These are phyloP conservation scores for Umbilicus rupestris DNA, from an alignment of 164 flowering plant species.

Conservation along the genomic window DNA sequence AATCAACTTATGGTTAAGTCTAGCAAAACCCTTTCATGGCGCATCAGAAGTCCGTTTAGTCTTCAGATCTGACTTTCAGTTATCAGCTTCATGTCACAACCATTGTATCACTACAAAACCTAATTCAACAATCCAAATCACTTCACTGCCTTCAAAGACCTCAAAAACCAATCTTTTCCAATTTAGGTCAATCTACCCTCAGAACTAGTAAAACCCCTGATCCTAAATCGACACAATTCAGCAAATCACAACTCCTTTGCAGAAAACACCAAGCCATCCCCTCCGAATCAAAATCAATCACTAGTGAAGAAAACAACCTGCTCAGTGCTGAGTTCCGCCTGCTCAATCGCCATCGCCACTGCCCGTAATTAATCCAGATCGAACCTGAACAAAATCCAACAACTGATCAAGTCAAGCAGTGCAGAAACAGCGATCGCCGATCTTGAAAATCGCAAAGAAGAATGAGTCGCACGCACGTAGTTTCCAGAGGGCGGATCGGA, in stretches of 20 bases:
- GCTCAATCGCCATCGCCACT: conserved; percentile 5
- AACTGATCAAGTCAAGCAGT: neutral
- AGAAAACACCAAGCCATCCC: neutral
- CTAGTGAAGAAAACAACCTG: neutral
- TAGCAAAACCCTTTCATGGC: neutral
- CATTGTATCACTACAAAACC: neutral
- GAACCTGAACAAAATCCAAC: neutral
- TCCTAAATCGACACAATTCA: neutral
- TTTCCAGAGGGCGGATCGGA: neutral
- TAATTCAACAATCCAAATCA: neutral
- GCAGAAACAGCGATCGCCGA: neutral
- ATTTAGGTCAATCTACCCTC: no score
- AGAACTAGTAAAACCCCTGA: no score
- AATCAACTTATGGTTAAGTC: neutral
- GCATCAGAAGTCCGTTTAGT: neutral
- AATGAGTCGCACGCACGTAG: neutral
- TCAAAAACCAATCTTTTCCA: no score
- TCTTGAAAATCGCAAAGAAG: neutral
- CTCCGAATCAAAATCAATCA: neutral
- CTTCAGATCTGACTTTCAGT: neutral
- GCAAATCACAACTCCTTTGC: neutral
- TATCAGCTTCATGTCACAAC: neutral
- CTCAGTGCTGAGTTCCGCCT: conserved; percentile 2
- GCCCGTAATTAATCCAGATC: neutral
- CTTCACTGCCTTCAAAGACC: neutral